phyloP scores from a whole-genome alignment of 2,329 filamentous ascomycete species.

The Catunica adiposa region DNA sequence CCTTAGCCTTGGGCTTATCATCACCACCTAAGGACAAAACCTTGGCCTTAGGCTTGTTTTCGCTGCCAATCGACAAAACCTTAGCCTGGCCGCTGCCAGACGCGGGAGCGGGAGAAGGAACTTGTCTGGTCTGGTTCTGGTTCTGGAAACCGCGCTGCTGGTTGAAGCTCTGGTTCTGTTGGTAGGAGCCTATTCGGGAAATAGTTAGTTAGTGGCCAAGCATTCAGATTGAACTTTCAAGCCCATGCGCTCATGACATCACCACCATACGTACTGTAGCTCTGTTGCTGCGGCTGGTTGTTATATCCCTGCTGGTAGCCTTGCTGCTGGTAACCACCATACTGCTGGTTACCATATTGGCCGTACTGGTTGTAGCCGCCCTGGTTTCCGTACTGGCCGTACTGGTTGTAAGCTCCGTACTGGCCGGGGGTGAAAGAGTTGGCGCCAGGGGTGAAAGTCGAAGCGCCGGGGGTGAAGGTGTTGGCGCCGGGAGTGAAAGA shows the following conservation, averaged over 20 bases:
- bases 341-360: constrained; percentile 20
- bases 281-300: neutral
- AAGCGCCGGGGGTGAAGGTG: constrained; percentile 47
- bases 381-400: constrained; percentile 24
- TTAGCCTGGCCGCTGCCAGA: constrained; percentile 35
- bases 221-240: neutral
- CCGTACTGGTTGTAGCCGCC: constrained; percentile 33
- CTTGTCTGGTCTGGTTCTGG: constrained; percentile 26
- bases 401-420: constrained; percentile 32
- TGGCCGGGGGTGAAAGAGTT: constrained; percentile 52
- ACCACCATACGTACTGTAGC: neutral
- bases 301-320: constrained; percentile 22
- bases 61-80: constrained; percentile 58
- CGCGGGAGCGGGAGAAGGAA: constrained; percentile 32
- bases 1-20: no score
- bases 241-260: neutral
- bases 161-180: constrained; percentile 34
- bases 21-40: neutral
- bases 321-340: constrained; percentile 27
- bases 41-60: constrained; percentile 25
- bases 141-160: constrained; percentile 26
- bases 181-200: constrained; percentile 17
- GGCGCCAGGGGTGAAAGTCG: constrained; percentile 58
- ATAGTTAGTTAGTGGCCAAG: neutral
- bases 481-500: constrained; percentile 42